Evolutionary conservation across 441 rosid species (phyloP).

Genomic region (Erysimum cheiri): DNA sequence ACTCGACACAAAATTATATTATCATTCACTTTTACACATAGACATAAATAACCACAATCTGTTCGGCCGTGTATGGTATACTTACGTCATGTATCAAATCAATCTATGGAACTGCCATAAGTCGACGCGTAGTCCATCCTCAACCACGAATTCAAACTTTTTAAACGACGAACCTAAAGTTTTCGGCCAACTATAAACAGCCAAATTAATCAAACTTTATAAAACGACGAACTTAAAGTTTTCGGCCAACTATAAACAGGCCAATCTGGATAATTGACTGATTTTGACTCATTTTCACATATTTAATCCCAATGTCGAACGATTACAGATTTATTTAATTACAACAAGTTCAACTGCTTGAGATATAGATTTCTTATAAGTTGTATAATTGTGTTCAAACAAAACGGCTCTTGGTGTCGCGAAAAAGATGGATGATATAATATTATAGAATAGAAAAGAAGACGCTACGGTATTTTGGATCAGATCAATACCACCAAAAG

Average conservation of each 20-base stretch:
- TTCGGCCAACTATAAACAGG: constrained; percentile 29
- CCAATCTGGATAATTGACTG: constrained; percentile 27
- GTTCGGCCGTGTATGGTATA: constrained; percentile 21
- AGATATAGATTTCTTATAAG: not conserved
- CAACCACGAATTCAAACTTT: constrained; percentile 30
- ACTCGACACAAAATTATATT: not conserved
- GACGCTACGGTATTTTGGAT: constrained; percentile 34
- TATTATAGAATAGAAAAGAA: constrained; percentile 26
- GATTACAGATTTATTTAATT: not conserved
- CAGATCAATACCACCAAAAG: constrained; percentile 35
- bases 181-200: constrained; percentile 30
- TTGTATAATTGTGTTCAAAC: constrained; percentile 30
- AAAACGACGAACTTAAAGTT: constrained; percentile 15
- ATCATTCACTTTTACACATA: not conserved
- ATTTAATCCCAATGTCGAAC: constrained; percentile 19
- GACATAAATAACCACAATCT: constrained; percentile 4
- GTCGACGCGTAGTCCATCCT: constrained; percentile 32
- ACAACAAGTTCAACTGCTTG: constrained; percentile 1
- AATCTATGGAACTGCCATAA: constrained; percentile 26
- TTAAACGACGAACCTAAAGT: constrained; percentile 10
- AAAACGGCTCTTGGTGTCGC: constrained; percentile 38
- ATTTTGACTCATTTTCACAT: constrained; percentile 32
- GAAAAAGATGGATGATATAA: constrained; percentile 10
- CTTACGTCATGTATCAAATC: constrained; percentile 10
- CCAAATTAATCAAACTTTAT: constrained; percentile 13